Conservation (phyloP, 257 asterid genomes). For the Jaltomata sinuosa region DNA sequence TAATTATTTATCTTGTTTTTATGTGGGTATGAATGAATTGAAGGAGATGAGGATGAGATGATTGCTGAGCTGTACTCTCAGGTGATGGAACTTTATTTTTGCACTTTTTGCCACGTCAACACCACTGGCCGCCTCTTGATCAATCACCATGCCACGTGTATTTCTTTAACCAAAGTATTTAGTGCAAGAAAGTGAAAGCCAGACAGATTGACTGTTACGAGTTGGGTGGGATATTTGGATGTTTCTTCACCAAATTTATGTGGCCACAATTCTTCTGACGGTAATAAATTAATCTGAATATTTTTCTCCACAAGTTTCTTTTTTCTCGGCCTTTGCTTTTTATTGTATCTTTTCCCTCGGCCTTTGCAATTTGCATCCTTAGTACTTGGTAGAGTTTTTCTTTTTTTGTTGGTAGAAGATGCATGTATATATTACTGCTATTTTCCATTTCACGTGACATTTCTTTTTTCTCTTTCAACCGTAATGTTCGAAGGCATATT, state of each 20-base stretch:
- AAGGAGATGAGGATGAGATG: background rate
- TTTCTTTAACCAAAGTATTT: background rate
- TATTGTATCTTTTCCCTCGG: no score
- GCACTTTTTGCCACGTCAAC: conserved; percentile 5
- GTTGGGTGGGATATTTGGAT: background rate
- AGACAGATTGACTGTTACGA: background rate
- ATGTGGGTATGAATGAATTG: background rate
- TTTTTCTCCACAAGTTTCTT: background rate
- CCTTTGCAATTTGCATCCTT: background rate
- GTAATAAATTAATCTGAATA: background rate
- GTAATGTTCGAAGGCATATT: no score
- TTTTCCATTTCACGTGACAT: background rate
- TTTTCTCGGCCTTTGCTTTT: background rate
- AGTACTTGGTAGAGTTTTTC: background rate
- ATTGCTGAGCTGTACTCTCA: background rate
- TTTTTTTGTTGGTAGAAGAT: background rate
- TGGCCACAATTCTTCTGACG: background rate
- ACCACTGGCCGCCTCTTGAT: background rate
- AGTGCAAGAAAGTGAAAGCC: conserved; percentile 2
- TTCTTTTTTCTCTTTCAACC: no score
- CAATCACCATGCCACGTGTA: background rate
- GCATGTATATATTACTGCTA: background rate
- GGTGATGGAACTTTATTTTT: background rate
- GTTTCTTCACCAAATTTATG: background rate
- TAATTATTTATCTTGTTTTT: background rate